A percentile compares a stretch with the other conserved stretches of the same genome.
These are phyloP conservation scores for Ceratobasidium sp. DNA, from an alignment of 1,284 basidiomycete genomes.

Conservation along the genomic window DNA sequence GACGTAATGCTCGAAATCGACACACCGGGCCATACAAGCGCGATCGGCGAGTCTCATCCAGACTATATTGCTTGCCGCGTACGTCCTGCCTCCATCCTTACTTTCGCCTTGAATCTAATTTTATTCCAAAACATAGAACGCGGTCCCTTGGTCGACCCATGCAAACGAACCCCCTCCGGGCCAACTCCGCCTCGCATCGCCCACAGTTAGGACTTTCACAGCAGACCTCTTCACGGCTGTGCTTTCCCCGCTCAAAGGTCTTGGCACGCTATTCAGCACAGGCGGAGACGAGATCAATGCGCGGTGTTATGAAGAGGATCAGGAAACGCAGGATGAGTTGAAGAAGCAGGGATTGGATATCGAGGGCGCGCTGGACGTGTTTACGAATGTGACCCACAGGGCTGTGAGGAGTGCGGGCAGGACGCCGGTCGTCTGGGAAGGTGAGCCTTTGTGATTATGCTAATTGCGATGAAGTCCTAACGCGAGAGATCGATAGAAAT, in stretches of 20 bases:
- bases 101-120: slow-evolving; percentile 19
- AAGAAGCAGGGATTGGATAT: slow-evolving; percentile 66
- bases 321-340: slow-evolving; percentile 68
- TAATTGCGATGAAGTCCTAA: slow-evolving; percentile 47
- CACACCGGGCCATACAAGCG: slow-evolving; percentile 82
- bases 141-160: slow-evolving; percentile 36
- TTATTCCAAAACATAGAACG: slow-evolving; percentile 12
- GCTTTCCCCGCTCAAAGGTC: slow-evolving; percentile 61
- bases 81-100: slow-evolving; percentile 59
- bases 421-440: slow-evolving; percentile 80
- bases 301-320: slow-evolving; percentile 76
- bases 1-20: slow-evolving; percentile 84
- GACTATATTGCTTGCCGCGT: slow-evolving; percentile 81
- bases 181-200: slow-evolving; percentile 78
- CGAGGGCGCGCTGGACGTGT: slow-evolving; percentile 72
- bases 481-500: slow-evolving; percentile 64
- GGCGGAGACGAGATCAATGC: slow-evolving; percentile 88
- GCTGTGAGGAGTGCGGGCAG: slow-evolving; percentile 64
- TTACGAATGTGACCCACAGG: slow-evolving; percentile 69
- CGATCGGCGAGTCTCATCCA: slow-evolving; percentile 74
- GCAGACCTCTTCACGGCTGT: slow-evolving; percentile 62
- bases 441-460: slow-evolving; percentile 58
- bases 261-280: slow-evolving; percentile 76
- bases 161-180: slow-evolving; percentile 80
- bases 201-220: slow-evolving; percentile 63